Conservation (phyloP, 805 yeast genomes). For the Metschnikowia lachancei region DNA sequence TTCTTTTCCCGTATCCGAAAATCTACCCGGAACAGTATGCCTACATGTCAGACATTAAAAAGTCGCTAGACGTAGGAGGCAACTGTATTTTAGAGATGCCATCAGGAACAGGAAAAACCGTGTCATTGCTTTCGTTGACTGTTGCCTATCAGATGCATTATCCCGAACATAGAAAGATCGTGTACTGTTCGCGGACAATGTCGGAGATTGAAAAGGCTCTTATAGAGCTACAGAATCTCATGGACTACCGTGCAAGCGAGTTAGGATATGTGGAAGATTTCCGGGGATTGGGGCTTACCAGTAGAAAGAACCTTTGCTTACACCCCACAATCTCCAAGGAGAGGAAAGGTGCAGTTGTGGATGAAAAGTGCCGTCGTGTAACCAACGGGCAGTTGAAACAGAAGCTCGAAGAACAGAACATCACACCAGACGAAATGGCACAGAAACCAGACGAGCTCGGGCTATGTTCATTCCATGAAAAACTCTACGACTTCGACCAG, state of each 20-base stretch:
- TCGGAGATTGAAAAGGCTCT: conserved; percentile 97
- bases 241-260: conserved; percentile 82
- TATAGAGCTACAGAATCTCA: conserved; percentile 81
- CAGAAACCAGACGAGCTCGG: conserved; percentile 35
- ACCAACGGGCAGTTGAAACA: conserved; percentile 86
- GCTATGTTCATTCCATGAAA: conserved; percentile 88
- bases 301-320: conserved; percentile 90
- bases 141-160: conserved; percentile 94
- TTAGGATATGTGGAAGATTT: conserved; percentile 87
- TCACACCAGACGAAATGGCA: conserved; percentile 49
- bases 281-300: conserved; percentile 88
- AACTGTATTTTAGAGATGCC: conserved; percentile 98
- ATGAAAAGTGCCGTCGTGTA: conserved; percentile 92
- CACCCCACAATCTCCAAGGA: conserved; percentile 88
- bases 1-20: conserved; percentile 91
- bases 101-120: conserved; percentile 98
- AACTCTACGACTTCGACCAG: conserved; percentile 80
- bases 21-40: conserved; percentile 98
- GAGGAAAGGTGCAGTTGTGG: conserved; percentile 87
- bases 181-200: conserved; percentile 99
- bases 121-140: conserved; percentile 83
- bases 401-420: conserved; percentile 47
- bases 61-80: conserved; percentile 93
- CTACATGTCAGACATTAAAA: conserved; percentile 94
- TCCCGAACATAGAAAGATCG: conserved; percentile 90